Base-by-base conservation (phyloP, 169 alveolate genomes). In the Plasmodium vinckei region DNA sequence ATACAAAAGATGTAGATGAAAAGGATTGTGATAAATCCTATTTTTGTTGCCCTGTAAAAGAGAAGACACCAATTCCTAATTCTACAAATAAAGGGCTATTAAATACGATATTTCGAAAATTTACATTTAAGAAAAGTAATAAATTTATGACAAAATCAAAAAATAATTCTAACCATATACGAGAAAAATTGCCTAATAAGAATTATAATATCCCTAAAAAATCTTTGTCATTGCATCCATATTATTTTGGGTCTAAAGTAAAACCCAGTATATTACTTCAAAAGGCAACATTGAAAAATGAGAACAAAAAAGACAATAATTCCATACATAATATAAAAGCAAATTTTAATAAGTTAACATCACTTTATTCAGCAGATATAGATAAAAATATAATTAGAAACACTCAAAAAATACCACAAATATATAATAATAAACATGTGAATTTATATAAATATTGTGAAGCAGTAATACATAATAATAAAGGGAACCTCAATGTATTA, bases 41-140 rank as follows among this genome's bases (percentile, higher is more conserved):
- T 39, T 56, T 72, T 56, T 72, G 71, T 42, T 72, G 87, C 17
- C 61, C 87, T n/a, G 61, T 72, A 71, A 72, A 72, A 46, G 72
- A 69, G 13, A 12, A 51, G 47, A 47, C 27, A 5, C 61, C 68
- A 9, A 60, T 39, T 49, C 19, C 3, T 2, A 9, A 6, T 15
- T 15, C 71, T 59, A 17, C 64, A 27, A 27, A 42, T 49, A 2
- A 9, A 6, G 12, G 46, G 15, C 15, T 59, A 46, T 57, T 56
- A 27, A 57, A 72, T 39, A 21, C 21, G 23, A 42, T 72, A n/a
- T 57, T 59, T 39, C 9, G 61, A 15, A 72, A 1, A 51, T 46
- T 3, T 42, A 57, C 15, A 47, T 9, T 9, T 15, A 72, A 64
- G 9, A 21, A 25, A 6, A 51, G 7, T 33, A 21, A 44, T 44